Evolutionary conservation across 1,139 yeast genomes (phyloP).

Genomic region (Hemisphaericaspora xylanilytica): DNA sequence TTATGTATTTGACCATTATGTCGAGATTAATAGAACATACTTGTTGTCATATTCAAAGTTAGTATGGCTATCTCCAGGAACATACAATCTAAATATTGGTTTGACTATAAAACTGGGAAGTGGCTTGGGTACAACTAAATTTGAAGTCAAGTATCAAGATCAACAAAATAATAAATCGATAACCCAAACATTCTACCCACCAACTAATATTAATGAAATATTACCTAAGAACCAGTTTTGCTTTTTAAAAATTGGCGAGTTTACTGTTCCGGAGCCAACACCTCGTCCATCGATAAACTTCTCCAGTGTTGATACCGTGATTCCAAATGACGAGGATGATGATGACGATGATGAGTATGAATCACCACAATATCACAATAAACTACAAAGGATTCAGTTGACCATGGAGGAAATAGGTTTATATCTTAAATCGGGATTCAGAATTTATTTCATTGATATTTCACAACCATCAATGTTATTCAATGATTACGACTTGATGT

Average conservation of each 20-base stretch:
- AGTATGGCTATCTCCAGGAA: slow-evolving; percentile 51
- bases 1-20: slow-evolving; percentile 43
- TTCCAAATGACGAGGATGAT: no score
- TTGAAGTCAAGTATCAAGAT: slow-evolving; percentile 39
- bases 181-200: slow-evolving; percentile 49
- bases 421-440: slow-evolving; percentile 53
- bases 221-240: slow-evolving; percentile 54
- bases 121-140: slow-evolving; percentile 61
- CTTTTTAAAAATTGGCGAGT: slow-evolving; percentile 52
- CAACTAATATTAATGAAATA: slow-evolving; percentile 56
- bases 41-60: slow-evolving; percentile 47
- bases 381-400: slow-evolving; percentile 40
- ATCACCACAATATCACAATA: slow-evolving; percentile 18
- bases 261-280: slow-evolving; percentile 23
- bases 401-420: slow-evolving; percentile 61
- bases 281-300: not conserved
- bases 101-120: slow-evolving; percentile 50
- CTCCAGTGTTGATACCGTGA: no score
- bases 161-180: slow-evolving; percentile 18
- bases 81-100: slow-evolving; percentile 51
- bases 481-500: slow-evolving; percentile 44
- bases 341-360: slow-evolving; percentile 8
- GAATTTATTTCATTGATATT: slow-evolving; percentile 58
- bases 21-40: slow-evolving; percentile 49
- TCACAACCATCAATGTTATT: slow-evolving; percentile 43